Evolutionary conservation across 192 early-diverging fungal species (phyloP).

Genomic region (Helicostylum pulchrum): DNA sequence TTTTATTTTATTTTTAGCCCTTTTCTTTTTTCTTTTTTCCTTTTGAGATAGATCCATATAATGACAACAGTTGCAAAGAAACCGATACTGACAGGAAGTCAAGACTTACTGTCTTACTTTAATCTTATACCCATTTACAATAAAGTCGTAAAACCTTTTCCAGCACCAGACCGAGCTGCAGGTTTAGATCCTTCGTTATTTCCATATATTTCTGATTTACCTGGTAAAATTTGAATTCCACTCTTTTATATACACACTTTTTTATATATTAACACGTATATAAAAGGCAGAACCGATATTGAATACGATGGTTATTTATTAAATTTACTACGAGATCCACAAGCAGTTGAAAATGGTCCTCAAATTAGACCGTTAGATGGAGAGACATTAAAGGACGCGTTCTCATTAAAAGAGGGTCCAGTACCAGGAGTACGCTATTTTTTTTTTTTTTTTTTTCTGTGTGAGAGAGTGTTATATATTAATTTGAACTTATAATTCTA

Average conservation of each 20-base stretch:
- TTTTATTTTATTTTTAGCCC: no score
- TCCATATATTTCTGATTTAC: constrained; percentile 31
- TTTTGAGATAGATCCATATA: not conserved
- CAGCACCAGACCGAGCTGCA: constrained; percentile 27
- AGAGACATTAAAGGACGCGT: constrained; percentile 30
- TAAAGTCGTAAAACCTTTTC: constrained; percentile 33
- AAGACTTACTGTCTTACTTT: constrained; percentile 37
- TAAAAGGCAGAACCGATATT: constrained; percentile 22
- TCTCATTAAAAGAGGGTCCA: constrained; percentile 30
- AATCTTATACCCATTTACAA: constrained; percentile 34
- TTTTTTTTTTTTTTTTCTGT: not conserved
- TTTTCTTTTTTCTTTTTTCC: no score
- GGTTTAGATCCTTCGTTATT: constrained; percentile 20
- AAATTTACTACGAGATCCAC: constrained; percentile 33
- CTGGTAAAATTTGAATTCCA: constrained; percentile 22
- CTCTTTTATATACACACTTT: not conserved
- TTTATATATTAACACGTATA: not conserved
- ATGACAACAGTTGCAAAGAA: not conserved
- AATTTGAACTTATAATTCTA: constrained; percentile 8
- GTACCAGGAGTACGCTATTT: constrained; percentile 33
- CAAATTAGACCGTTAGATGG: constrained; percentile 26
- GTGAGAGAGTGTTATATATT: not conserved
- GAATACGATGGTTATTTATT: constrained; percentile 32
- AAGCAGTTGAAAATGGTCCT: constrained; percentile 12
- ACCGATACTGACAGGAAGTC: constrained; percentile 32